Conservation (phyloP, 2,329 filamentous ascomycete genomes). For the Gnomoniopsis smithogilvyi region DNA sequence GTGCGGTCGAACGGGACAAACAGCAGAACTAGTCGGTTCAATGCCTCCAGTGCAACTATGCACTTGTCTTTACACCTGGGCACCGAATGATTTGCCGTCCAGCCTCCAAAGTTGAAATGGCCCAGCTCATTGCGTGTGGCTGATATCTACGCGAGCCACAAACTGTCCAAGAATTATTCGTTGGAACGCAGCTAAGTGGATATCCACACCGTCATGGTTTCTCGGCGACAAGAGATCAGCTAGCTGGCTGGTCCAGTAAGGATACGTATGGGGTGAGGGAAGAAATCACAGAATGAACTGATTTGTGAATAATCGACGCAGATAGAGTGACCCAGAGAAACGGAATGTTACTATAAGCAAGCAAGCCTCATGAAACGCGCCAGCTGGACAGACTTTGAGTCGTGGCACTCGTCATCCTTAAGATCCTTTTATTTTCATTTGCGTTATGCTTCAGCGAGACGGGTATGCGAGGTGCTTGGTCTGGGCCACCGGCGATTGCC, state of each 20-base stretch:
- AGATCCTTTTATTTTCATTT: background rate
- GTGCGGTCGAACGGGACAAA: no score
- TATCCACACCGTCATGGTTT: background rate
- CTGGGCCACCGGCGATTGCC: background rate
- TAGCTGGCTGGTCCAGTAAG: background rate
- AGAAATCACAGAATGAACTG: background rate
- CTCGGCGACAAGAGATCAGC: background rate
- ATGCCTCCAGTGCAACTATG: background rate
- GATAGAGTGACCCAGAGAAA: background rate
- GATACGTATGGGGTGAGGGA: background rate
- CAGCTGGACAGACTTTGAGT: background rate
- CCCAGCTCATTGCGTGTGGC: background rate
- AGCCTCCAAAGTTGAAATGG: background rate
- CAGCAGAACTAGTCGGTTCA: background rate
- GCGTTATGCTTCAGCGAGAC: background rate
- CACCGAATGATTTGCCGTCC: background rate
- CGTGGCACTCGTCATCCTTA: background rate
- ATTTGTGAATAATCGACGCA: background rate
- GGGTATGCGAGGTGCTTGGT: no score
- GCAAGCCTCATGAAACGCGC: background rate
- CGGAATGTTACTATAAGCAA: background rate
- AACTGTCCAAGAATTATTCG: background rate
- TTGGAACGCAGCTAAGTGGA: background rate
- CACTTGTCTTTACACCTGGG: background rate
- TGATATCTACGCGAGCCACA: background rate